phyloP scores from a whole-genome alignment of 2,329 filamentous ascomycete species.

The Pseudogymnoascus sp. region DNA sequence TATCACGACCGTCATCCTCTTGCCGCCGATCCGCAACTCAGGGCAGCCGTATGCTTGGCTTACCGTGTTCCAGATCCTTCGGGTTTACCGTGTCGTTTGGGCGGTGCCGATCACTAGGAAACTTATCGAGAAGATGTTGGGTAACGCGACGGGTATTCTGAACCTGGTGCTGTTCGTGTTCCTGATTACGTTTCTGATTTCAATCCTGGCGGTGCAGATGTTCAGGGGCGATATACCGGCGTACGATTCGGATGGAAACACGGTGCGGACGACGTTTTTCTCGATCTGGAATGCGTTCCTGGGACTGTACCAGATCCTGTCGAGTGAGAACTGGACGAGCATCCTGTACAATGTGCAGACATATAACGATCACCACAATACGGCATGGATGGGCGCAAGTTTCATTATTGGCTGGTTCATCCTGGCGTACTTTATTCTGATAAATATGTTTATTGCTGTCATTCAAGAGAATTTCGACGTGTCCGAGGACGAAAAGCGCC shows the following conservation, averaged over 20 bases:
- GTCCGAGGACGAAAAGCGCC: conserved; percentile 92
- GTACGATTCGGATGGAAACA: conserved; percentile 52
- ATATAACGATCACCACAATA: conserved; percentile 56
- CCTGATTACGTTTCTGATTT: conserved; percentile 84
- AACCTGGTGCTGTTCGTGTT: conserved; percentile 97
- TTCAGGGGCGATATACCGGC: conserved; percentile 78
- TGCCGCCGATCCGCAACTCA: conserved; percentile 70
- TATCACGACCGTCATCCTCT: conserved; percentile 74
- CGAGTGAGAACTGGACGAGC: conserved; percentile 90
- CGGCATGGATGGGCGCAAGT: conserved; percentile 85
- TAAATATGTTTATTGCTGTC: conserved; percentile 99
- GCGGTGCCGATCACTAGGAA: conserved; percentile 81
- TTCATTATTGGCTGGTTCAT: conserved; percentile 97
- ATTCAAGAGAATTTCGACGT: conserved; percentile 99
- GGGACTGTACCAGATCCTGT: conserved; percentile 95
- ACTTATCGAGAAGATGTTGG: conserved; percentile 79
- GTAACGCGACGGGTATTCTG: conserved; percentile 83
- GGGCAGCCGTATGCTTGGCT: conserved; percentile 76
- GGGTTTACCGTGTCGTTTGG: conserved; percentile 85
- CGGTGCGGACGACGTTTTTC: conserved; percentile 68
- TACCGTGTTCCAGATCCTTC: conserved; percentile 85
- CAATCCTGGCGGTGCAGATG: conserved; percentile 88
- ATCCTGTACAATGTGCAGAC: conserved; percentile 78
- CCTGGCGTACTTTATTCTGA: conserved; percentile 84
- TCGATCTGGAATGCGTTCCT: conserved; percentile 94